Evolutionary conservation across 805 yeast species (phyloP).

Genomic region (Metahyphopichia silvanorum): DNA sequence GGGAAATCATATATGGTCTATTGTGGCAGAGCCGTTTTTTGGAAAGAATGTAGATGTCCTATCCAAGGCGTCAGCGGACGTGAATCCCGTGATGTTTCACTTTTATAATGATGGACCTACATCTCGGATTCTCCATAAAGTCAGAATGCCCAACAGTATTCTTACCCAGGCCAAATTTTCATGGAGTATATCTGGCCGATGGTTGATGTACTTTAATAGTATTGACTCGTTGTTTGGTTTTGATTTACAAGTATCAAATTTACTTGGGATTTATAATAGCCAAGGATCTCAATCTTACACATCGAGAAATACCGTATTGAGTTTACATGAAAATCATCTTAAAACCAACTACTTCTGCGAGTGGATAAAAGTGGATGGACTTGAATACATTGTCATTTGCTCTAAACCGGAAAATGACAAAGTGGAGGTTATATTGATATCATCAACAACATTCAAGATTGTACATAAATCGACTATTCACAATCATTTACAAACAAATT

Average conservation of each 20-base stretch:
- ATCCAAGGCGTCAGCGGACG: constrained; percentile 1
- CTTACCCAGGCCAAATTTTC: constrained; percentile 12
- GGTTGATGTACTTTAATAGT: constrained; percentile 27
- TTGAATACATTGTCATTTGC: neutral
- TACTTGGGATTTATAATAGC: constrained; percentile 22
- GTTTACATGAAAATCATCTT: constrained; percentile 20
- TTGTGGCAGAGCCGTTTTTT: constrained; percentile 21
- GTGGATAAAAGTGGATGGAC: constrained; percentile 3
- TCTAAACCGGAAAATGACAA: neutral
- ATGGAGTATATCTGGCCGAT: constrained; percentile 35
- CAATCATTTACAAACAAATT: neutral
- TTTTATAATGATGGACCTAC: constrained; percentile 31
- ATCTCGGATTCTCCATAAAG: constrained; percentile 23
- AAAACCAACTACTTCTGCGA: constrained; percentile 5
- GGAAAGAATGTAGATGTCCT: constrained; percentile 7
- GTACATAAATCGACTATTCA: neutral
- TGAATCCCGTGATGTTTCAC: constrained; percentile 15
- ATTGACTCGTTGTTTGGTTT: constrained; percentile 23
- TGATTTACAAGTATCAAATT: constrained; percentile 21
- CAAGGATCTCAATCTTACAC: too few species aligned
- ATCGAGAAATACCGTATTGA: too few species aligned
- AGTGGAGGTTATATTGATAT: neutral
- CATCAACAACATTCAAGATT: constrained; percentile 1
- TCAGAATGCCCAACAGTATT: constrained; percentile 15
- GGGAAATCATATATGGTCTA: constrained; percentile 25